Evolutionary conservation across 805 yeast genomes (phyloP).

Genomic region (Candida vartiovaarae): DNA sequence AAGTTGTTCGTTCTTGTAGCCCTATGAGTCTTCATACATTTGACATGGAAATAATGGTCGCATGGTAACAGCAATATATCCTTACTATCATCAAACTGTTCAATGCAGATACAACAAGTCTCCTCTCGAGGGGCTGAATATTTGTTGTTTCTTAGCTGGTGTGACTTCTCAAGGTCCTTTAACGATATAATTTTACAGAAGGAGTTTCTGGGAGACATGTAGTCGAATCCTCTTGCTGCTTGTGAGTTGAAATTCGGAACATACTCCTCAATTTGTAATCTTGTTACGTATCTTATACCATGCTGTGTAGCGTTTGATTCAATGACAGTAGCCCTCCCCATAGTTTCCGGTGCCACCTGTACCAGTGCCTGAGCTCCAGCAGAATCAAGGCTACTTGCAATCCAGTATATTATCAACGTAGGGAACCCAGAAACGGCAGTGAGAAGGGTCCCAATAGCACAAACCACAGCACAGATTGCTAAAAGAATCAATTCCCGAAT

Average conservation of each 20-base stretch:
- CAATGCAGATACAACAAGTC: constrained; percentile 1
- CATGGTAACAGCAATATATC: constrained; percentile 3
- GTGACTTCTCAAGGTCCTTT: neutral
- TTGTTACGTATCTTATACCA: neutral
- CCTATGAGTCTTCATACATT: constrained; percentile 1
- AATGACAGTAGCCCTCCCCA: no score
- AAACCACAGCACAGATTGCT: no score
- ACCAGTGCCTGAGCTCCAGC: no score
- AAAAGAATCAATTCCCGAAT: no score
- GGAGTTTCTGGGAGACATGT: constrained; percentile 1
- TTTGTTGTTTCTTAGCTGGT: neutral
- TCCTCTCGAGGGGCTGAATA: neutral
- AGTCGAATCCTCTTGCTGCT: constrained; percentile 1
- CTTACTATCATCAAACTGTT: neutral
- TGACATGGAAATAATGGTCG: constrained; percentile 3
- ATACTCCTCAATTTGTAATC: neutral
- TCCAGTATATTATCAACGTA: no score
- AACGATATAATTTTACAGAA: neutral
- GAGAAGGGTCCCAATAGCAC: no score
- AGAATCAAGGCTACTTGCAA: no score
- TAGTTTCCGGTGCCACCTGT: no score
- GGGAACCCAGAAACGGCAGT: no score
- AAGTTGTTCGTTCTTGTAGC: neutral
- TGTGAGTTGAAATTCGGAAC: neutral
- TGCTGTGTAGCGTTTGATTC: no score